Conservation (phyloP, 345 rosid species). For the Brassica incana region DNA sequence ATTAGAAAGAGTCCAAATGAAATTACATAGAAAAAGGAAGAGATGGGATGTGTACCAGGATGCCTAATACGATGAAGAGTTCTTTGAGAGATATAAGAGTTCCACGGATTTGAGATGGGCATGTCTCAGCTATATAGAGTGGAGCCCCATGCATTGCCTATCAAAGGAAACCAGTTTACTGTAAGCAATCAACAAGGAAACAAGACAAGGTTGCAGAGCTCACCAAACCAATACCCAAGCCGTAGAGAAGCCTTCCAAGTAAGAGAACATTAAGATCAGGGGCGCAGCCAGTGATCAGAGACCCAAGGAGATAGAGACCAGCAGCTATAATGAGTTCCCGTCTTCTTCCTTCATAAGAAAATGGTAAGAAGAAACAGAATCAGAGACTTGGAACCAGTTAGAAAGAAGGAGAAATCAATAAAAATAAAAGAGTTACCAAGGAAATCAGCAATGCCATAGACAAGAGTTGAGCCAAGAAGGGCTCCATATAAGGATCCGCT, state of each 20-base stretch:
- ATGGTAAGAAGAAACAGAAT: conserved; percentile 9
- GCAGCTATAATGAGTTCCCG: conserved; percentile 80
- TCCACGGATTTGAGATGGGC: conserved; percentile 97
- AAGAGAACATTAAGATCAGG: conserved; percentile 72
- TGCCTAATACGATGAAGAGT: conserved; percentile 89
- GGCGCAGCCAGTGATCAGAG: conserved; percentile 59
- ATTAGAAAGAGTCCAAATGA: neutral
- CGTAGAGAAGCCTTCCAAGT: conserved; percentile 79
- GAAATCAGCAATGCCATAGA: conserved; percentile 85
- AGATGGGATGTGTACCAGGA: conserved; percentile 59
- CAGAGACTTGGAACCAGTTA: conserved; percentile 5
- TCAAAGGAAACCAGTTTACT: conserved; percentile 20
- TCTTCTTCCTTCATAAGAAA: conserved; percentile 61
- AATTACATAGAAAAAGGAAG: neutral
- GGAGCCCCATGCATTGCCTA: conserved; percentile 99
- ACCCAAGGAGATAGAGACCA: conserved; percentile 62
- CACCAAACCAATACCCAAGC: conserved; percentile 90
- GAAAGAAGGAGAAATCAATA: neutral
- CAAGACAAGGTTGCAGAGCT: conserved; percentile 37
- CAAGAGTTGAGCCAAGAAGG: conserved; percentile 81
- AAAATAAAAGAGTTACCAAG: conserved; percentile 54
- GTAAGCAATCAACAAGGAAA: neutral
- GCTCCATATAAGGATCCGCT: conserved; percentile 98
- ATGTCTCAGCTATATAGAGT: conserved; percentile 94
- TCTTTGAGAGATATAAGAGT: conserved; percentile 88